Evolutionary conservation across 73 alveolate genomes (phyloP).

Genomic region (Paramecium sonneborni): DNA sequence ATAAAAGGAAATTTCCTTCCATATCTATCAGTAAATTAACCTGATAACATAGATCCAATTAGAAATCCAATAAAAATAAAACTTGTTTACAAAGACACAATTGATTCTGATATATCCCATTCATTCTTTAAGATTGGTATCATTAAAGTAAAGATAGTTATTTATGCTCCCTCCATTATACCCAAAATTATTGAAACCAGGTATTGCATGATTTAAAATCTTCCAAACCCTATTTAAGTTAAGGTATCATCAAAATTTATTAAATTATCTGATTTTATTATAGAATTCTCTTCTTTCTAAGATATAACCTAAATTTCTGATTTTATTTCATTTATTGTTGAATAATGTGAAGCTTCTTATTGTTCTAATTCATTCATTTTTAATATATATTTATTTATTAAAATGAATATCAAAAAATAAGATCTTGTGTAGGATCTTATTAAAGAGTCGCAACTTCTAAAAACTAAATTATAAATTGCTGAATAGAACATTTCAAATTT

Average conservation of each 20-base stretch:
- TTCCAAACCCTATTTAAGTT: constrained; percentile 61
- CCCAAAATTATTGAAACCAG: constrained; percentile 48
- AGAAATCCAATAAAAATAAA: constrained; percentile 59
- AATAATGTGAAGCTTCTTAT: constrained; percentile 46
- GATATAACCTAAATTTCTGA: neutral
- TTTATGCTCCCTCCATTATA: constrained; percentile 62
- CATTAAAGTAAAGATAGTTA: constrained; percentile 60
- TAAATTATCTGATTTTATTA: neutral
- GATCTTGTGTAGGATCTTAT: neutral
- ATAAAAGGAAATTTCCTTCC: constrained; percentile 61
- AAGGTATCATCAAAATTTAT: constrained; percentile 52
- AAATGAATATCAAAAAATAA: neutral
- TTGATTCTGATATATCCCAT: constrained; percentile 51
- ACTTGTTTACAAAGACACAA: constrained; percentile 52
- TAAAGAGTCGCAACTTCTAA: neutral
- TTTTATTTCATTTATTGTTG: constrained; percentile 31
- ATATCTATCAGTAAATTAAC: constrained; percentile 57
- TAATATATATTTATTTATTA: neutral
- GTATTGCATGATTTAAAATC: constrained; percentile 25
- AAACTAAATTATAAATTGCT: neutral
- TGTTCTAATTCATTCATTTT: constrained; percentile 15
- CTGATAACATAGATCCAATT: constrained; percentile 63
- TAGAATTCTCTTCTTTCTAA: neutral
- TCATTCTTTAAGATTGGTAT: constrained; percentile 53
- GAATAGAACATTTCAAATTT: neutral